A percentile compares a stretch with the other conserved stretches of the same genome.
phyloP scores from a whole-genome alignment of 176 grass and related monocot species.

The Carex parvula region DNA sequence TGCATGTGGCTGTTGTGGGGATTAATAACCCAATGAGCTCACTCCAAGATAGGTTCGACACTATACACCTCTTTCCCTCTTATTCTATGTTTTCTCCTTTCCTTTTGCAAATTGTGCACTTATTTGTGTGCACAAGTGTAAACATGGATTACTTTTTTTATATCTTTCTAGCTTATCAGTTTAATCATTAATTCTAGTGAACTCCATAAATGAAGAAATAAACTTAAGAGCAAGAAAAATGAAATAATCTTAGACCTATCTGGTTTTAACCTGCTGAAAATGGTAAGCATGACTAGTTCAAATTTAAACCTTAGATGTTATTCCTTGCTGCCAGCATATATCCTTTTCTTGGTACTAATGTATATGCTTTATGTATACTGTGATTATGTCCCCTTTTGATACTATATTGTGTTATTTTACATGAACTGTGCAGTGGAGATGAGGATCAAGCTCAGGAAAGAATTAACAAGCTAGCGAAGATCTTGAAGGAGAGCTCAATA shows the following conservation, averaged over 20 bases:
- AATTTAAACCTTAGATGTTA: neutral
- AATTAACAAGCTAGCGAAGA: slow-evolving; percentile 86
- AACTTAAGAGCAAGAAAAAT: neutral
- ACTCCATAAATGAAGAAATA: neutral
- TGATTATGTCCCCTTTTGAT: neutral
- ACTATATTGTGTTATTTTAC: slow-evolving; percentile 23
- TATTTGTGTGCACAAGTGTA: neutral
- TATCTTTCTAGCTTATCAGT: neutral
- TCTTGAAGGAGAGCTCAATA: slow-evolving; percentile 79
- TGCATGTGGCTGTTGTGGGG: slow-evolving; percentile 94
- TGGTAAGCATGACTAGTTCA: neutral
- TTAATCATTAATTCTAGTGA: neutral
- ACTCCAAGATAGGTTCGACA: slow-evolving; percentile 87
- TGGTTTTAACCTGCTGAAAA: neutral
- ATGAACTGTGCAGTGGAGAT: slow-evolving; percentile 66
- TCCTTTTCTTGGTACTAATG: neutral
- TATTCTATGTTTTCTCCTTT: neutral
- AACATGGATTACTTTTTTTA: neutral
- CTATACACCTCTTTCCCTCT: slow-evolving; percentile 20
- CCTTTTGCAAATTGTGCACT: neutral
- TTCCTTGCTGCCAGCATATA: neutral
- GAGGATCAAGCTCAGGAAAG: slow-evolving; percentile 99
- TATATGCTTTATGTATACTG: neutral
- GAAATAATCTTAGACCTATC: neutral
- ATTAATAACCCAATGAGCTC: slow-evolving; percentile 99